Evolutionary conservation across 148 eudicot genomes (phyloP), one percentile per base, ranked within the genome.

Genomic region (Rhododendron ferrugineum): DNA sequence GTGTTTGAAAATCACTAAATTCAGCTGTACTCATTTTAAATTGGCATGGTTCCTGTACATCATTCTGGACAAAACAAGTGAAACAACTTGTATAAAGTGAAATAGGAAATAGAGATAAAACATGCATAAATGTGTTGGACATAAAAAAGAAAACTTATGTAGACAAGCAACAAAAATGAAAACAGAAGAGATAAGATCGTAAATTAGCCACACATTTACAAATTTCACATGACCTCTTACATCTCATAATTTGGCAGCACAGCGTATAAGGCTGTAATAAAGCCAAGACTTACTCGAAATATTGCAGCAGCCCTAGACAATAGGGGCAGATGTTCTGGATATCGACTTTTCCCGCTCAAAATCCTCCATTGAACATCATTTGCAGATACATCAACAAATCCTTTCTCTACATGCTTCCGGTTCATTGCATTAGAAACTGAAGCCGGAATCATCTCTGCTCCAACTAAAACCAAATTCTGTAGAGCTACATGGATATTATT

Each of bases 331-430:
- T 95, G 96, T 85, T 92, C 95, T n/a, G 89, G 87, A 83, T 54
- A 90, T 82, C 96, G 96, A 85, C 95, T 92, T 88, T 90, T 97
- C 74, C 98, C 99, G 87, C 95, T 94, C 85, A 95, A 79, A 83
- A 97, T 84, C 82, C 89, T 88, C 96, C 98, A 95, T 66, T 90
- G 91, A 75, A 94, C 89, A 84, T 92, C 93, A 89, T 85, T 84
- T 77, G 80, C 86, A 88, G 88, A 81, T 78, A 85, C 86, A 82
- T 88, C 89, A 86, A 75, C 75, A 64, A 91, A 80, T 79, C 94
- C 94, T 66, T 88, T 88, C 88, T 74, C 88, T 60, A 84, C 54
- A 70, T 90, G 92, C 85, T 90, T 96, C 90, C 75, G 87, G 83
- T 82, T 82, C 85, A 93, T 75, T 84, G 88, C 77, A 84, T 81